Conservation (phyloP, 2,329 filamentous ascomycete genomes). For the Aspergillus fischeri region DNA sequence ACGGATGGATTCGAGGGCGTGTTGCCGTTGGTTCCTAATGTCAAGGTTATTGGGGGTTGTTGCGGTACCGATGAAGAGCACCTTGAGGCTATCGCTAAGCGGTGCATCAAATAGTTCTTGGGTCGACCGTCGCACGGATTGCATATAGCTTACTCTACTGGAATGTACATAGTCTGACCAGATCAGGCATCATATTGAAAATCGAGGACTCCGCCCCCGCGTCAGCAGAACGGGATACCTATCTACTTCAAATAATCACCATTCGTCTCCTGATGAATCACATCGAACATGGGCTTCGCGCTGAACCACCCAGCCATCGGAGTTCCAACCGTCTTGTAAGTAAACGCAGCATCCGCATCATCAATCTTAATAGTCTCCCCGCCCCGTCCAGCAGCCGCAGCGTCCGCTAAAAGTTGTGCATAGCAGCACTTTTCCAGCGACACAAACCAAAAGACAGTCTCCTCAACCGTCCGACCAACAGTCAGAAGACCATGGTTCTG, state of each 20-base stretch:
- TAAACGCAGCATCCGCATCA: constrained; percentile 64
- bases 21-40: neutral
- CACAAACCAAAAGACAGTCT: constrained; percentile 52
- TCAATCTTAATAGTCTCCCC: constrained; percentile 62
- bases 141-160: neutral
- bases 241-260: constrained; percentile 51
- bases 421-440: constrained; percentile 53
- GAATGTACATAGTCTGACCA: neutral
- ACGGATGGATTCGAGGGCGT: neutral
- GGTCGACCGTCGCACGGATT: neutral
- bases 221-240: neutral
- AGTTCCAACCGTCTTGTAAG: constrained; percentile 62
- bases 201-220: neutral
- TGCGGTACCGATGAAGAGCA: constrained; percentile 14
- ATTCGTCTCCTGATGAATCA: constrained; percentile 59
- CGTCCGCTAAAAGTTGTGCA: constrained; percentile 51
- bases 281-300: constrained; percentile 67
- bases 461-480: constrained; percentile 48
- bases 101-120: neutral
- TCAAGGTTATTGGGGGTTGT: constrained; percentile 7
- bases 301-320: constrained; percentile 64
- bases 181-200: neutral
- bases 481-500: constrained; percentile 54
- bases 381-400: constrained; percentile 54
- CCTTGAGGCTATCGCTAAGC: constrained; percentile 1